Evolutionary conservation across 2,329 filamentous ascomycete genomes (phyloP), one percentile per base, ranked within the genome.

Genomic region (Exophiala sideris): DNA sequence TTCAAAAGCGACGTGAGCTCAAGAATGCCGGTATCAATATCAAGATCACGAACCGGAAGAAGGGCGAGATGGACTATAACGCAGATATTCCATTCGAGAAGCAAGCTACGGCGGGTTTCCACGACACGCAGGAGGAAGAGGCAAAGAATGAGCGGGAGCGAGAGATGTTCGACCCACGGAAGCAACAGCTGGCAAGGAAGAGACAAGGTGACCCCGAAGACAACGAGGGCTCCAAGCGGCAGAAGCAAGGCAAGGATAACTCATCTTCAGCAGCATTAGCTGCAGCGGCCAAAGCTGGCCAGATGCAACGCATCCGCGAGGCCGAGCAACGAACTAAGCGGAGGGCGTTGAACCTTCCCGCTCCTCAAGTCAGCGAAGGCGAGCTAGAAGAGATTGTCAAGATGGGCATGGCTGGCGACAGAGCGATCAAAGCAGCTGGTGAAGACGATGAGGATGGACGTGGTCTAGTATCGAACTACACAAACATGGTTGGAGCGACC

Each of bases 21-120:
- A 99, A 99, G 76, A 95, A 91, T 68, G 91, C 94, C 1, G 94
- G 94, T 45, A 97, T 99, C 74, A 99, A 99, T 71, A 91, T 97
- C 76, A 99, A 97, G 73, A 86, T 97, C 53, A 85, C 85, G 2
- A 94, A 88, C 11, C 84, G 88, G 57, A 97, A 97, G 77, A 86
- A 90, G 77, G 94, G 94, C 0, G 87, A 97, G 76, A 99, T 99
- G 90, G 94, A 99, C 72, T 99, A 99, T 77, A 99, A 99, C 72
- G 94, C 94, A 65, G 94, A 99, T 65, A 95, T 99, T 61, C 94
- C 94, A 0, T 97, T 99, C 62, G 94, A 99, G 71, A 96, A 94
- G 72, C 88, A 89, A 60, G 86, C 94, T 0, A 87, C 88, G 0
- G 77, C 85, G 18, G 94, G 94, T 10, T 99, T 99, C 70, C 96